phyloP scores from a whole-genome alignment of 169 alveolate species.

The Plasmodium gallinaceum region DNA sequence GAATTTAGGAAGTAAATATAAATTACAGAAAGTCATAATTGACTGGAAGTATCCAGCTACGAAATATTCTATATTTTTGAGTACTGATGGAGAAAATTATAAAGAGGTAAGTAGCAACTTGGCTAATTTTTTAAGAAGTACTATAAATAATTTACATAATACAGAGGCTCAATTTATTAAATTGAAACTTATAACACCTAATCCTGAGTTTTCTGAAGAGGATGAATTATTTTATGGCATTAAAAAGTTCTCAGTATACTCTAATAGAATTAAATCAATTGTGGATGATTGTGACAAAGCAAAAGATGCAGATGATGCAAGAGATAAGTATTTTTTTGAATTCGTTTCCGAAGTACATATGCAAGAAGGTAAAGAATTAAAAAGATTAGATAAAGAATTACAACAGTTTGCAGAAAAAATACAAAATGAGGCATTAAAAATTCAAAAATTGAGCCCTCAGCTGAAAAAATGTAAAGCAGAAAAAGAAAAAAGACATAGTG shows the following conservation, averaged over 20 bases:
- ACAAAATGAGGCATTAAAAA: constrained; percentile 68
- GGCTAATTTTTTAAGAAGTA: constrained; percentile 79
- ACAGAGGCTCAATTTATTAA: constrained; percentile 82
- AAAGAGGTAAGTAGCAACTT: constrained; percentile 49
- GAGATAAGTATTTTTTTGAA: constrained; percentile 92
- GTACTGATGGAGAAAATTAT: constrained; percentile 83
- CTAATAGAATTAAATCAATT: constrained; percentile 90
- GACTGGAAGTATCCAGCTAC: constrained; percentile 93
- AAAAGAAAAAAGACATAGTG: constrained; percentile 72
- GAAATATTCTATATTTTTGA: constrained; percentile 82
- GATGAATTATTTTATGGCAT: constrained; percentile 87
- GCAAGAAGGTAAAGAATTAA: constrained; percentile 81
- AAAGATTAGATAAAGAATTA: constrained; percentile 39
- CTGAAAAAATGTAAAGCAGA: constrained; percentile 58
- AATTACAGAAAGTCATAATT: constrained; percentile 82
- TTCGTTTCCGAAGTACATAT: constrained; percentile 89
- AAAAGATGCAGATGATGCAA: constrained; percentile 88
- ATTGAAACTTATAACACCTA: constrained; percentile 81
- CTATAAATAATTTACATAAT: constrained; percentile 80
- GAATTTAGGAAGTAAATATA: constrained; percentile 87
- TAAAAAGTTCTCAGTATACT: constrained; percentile 82
- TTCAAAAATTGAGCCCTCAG: constrained; percentile 59
- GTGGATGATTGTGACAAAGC: constrained; percentile 91
- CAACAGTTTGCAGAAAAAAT: constrained; percentile 75
- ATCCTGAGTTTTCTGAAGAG: constrained; percentile 83